Base-by-base conservation (phyloP, 495 filamentous ascomycete genomes). In the Elaphomyces granulatus region DNA sequence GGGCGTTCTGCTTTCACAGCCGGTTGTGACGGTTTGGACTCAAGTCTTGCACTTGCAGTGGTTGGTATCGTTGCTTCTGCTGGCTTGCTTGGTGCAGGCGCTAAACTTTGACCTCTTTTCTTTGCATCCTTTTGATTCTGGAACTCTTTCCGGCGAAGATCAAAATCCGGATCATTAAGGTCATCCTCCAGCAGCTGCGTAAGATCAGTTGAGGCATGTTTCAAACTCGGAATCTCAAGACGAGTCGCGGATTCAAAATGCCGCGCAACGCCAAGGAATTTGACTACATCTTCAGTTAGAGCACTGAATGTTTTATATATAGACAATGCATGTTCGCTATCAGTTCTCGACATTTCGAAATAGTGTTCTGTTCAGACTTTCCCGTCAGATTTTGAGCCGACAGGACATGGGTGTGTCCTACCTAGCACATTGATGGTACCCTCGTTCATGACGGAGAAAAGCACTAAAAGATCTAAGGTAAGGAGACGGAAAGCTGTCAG, bases 341-440 rank as follows among this genome's bases (percentile, higher is more conserved):
- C 92, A 26, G 80, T 74, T 40, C 79, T 80, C 38, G 92, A 94
- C 84, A 99, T 88, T 61, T 99, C 90, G 48, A 99, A 96, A 55
- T 93, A 99, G 54, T 92, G 87, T 46, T 93, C 87, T 94, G 40
- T 17, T 15, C 17, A 8, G 33, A 58, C 10, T 42, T 42, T 32
- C 19, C 37, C 8, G 38, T 64, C 37, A 50, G 42, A 21, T 58
- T 52, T 38, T 36, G 40, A 3, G 14, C 18, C 32, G 21, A 16
- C 10, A 21, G 8, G n/a, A 32, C 10, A 7, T 19, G 23, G 0
- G 20, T 34, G 20, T 4, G 7, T 42, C 72, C 47, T 71, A 90
- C 90, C 85, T 38, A 99, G 71, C 43, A 99, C 83, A 59, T 93
- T 99, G 63, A 99, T 96, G 47, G 92, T 88, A 16, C 81, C 90